Evolutionary conservation across 31 red algal species (phyloP).

Genomic region (Asparagopsis taxiformis): DNA sequence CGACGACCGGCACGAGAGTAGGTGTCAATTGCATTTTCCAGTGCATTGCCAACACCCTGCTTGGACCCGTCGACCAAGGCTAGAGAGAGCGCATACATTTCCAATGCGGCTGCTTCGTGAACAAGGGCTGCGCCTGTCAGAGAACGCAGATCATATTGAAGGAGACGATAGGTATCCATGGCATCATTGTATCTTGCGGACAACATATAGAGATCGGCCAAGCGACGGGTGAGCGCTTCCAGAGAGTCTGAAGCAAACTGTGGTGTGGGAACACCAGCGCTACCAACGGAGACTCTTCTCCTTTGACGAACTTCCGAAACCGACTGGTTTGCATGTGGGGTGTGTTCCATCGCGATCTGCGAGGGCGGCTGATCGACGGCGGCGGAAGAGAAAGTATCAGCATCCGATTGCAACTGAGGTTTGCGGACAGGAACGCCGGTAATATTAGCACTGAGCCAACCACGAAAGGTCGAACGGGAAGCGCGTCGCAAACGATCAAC

Average conservation of each 20-base stretch:
- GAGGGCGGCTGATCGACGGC: neutral
- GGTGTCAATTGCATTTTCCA: constrained; percentile 38
- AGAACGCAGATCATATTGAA: constrained; percentile 15
- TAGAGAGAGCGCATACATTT: constrained; percentile 30
- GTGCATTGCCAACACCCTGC: constrained; percentile 21
- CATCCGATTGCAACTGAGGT: too few relatives aligned
- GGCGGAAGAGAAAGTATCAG: too few relatives aligned
- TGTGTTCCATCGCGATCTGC: neutral
- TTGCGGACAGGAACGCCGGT: too few relatives aligned
- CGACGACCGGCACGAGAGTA: constrained; percentile 43
- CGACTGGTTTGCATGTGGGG: neutral
- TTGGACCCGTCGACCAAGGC: constrained; percentile 44
- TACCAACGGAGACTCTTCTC: constrained; percentile 6
- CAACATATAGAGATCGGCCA: constrained; percentile 47
- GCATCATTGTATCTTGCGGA: constrained; percentile 48
- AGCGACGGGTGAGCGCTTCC: constrained; percentile 19
- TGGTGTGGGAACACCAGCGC: constrained; percentile 5
- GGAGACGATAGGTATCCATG: constrained; percentile 27
- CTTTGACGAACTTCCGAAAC: too few relatives aligned
- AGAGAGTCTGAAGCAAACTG: constrained; percentile 17
- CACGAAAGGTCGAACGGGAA: too few relatives aligned
- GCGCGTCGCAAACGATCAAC: too few relatives aligned
- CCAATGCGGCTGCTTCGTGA: constrained; percentile 56
- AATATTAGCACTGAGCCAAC: too few relatives aligned
- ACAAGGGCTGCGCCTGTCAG: constrained; percentile 28